Percentiles rank a stretch among this genome's conserved stretches.
Conservation (phyloP, 2,329 filamentous ascomycete genomes). For the Alternaria hordeiaustralica region DNA sequence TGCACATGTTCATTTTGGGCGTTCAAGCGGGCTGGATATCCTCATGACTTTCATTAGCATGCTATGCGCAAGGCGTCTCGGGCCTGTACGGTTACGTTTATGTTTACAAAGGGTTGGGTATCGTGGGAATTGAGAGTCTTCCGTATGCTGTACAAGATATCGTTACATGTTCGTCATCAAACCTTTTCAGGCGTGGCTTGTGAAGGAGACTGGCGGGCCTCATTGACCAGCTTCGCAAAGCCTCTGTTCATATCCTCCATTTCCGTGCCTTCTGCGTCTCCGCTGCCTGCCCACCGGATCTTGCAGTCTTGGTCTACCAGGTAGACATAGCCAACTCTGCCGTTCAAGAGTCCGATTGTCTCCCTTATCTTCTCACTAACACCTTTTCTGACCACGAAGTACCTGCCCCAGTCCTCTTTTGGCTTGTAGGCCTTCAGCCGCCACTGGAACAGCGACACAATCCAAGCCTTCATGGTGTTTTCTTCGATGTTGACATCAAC, state of each 20-base stretch:
- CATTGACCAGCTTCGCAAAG: conserved; percentile 63
- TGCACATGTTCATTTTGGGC: conserved; percentile 15
- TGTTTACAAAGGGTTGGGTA: conserved; percentile 16
- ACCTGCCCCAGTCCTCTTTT: conserved; percentile 61
- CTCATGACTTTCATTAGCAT: conserved; percentile 28
- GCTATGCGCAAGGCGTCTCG: conserved; percentile 20
- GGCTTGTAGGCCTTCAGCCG: conserved; percentile 56
- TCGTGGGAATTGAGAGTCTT: conserved; percentile 3
- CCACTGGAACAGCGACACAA: conserved; percentile 63
- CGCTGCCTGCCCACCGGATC: conserved; percentile 94
- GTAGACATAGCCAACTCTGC: conserved; percentile 93
- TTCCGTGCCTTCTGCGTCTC: conserved; percentile 69
- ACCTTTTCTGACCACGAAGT: conserved; percentile 66
- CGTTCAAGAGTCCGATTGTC: conserved; percentile 76
- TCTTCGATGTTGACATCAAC: conserved; percentile 91
- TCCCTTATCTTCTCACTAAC: conserved; percentile 64
- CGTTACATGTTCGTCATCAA: not conserved
- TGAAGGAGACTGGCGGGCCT: conserved; percentile 18
- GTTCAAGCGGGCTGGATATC: conserved; percentile 38
- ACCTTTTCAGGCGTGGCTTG: not conserved
- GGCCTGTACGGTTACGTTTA: conserved; percentile 40
- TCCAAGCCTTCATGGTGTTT: conserved; percentile 68
- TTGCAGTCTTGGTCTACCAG: conserved; percentile 85
- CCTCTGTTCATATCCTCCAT: conserved; percentile 70
- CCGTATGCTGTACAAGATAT: conserved; percentile 6